Evolutionary conservation across 176 grass and related monocot species (phyloP), one percentile per base, ranked within the genome.

Genomic region (Cenchrus purpureus): DNA sequence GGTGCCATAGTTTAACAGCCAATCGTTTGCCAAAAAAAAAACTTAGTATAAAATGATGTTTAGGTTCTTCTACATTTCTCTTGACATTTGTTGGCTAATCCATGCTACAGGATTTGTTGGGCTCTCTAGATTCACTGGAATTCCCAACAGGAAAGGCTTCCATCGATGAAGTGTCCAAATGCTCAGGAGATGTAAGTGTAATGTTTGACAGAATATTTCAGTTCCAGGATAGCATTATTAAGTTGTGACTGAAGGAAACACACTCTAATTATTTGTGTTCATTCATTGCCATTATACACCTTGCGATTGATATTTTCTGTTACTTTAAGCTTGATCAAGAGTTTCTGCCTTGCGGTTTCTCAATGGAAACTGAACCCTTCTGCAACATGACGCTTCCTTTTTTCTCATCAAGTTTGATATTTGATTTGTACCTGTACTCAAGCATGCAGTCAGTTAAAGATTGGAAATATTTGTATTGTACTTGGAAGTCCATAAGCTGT

Each of bases 151-250:
- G 97, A 64, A 94, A 94, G 65, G 97, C 97, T 59, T 89, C 74
- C 16, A 88, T 99, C 70, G 92, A 99, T 77, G 90, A 92, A 76
- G 93, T 99, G 40, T 92, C 97, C 37, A 88, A 94, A 84, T 99
- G 97, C 81, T 94, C 79, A 63, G 97, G 97, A 25, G 93, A 99
- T 80, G 93, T 99, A 68, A 99, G 93, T 86, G 78, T 20, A 16
- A n/a, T 86, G 7, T 65, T 80, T 5, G 10, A 56, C 2, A 25
- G 12, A 12, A 67, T 0, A 8, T n/a, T 14, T 79, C 10, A 14
- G 48, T 83, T 68, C 17, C 9, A 31, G 62, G 13, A 52, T 44
- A 54, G 42, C 1, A 3, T 31, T 46, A 43, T 22, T 49, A 43
- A 2, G 50, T 69, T 77, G 2, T 37, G 50, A 10, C 13, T 0